Evolutionary conservation across 2,329 filamentous ascomycete species (phyloP), one percentile per base, ranked within the genome.

Genomic region (Calonectria henricotiae): DNA sequence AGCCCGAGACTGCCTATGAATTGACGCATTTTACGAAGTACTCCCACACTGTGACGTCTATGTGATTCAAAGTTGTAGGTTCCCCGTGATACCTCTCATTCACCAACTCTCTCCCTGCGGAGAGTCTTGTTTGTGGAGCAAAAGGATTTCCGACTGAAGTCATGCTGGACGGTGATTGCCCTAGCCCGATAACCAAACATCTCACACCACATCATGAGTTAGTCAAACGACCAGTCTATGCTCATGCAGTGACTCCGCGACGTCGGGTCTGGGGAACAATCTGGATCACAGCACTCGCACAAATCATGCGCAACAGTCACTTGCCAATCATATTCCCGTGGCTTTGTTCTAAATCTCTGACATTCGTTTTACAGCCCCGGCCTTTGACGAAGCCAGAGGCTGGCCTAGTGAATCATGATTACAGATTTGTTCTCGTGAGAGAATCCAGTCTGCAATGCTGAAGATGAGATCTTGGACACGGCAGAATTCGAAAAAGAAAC

Each of bases 1-100:
- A 58, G 51, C 51, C 20, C 35, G 20, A 58, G 20, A 58, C 35
- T 11, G 35, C 51, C 49, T 37, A 17, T 58, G 51, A 58, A 58
- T 58, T 58, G 35, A 58, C 51, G 23, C 35, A 3, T 27, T 23
- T 58, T 58, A 25, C 51, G 20, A 23, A 39, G 5, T 17, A 35
- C 35, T 37, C 12, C n/a, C 35, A 3, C 23, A 11, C 9, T 15
- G 3, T 39, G 51, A 25, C 5, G 13, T 4, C 23, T 39, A 2
- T 32, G 51, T 58, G 51, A 39, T 58, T 58, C n/a, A 39, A 58
- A 58, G 51, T 58, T 39, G 32, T 25, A 58, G 35, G 17, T 32
- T 4, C 32, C 51, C n/a, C 39, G 51, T 58, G 51, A 58, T 39
- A 2, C 5, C 20, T 6, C 51, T 20, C 2, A 5, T 23, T 55